phyloP scores from a whole-genome alignment of 73 alveolate species.

The Blepharisma japonicum region DNA sequence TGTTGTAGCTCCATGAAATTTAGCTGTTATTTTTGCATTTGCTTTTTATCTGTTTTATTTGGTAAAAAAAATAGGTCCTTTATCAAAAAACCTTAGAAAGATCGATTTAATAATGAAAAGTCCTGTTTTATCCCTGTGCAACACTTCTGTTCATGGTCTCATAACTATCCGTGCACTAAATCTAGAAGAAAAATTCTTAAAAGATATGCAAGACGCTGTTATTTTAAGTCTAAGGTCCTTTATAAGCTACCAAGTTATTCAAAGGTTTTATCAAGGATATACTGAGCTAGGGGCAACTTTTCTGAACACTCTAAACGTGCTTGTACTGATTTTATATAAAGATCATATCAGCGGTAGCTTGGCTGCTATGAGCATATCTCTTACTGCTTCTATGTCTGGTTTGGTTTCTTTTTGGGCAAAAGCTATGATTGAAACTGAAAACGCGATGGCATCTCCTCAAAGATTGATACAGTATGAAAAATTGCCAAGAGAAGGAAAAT shows the following conservation, averaged over 20 bases:
- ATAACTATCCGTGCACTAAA: slow-evolving; percentile 30
- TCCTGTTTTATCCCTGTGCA: slow-evolving; percentile 32
- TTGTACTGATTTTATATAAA: background rate
- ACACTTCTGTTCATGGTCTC: slow-evolving; percentile 39
- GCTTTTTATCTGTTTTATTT: slow-evolving; percentile 17
- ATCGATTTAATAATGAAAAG: slow-evolving; percentile 37
- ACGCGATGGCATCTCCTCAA: background rate
- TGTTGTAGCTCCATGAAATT: slow-evolving; percentile 20
- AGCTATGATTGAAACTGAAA: background rate
- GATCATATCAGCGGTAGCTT: slow-evolving; percentile 5
- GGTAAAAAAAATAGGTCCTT: background rate
- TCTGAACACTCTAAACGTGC: background rate
- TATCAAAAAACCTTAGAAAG: slow-evolving; percentile 17
- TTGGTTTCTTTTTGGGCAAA: background rate
- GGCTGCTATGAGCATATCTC: slow-evolving; percentile 9
- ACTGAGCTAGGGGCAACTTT: background rate
- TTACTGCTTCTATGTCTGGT: background rate
- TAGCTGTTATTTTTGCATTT: background rate
- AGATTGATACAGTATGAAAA: background rate
- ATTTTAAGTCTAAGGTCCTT: background rate
- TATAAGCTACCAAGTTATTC: background rate
- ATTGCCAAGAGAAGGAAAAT: background rate
- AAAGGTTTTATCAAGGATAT: background rate
- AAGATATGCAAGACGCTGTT: background rate
- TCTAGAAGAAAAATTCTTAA: background rate